Conservation (phyloP, 2,329 filamentous ascomycete genomes). For the Aspergillus pseudoglaucus region DNA sequence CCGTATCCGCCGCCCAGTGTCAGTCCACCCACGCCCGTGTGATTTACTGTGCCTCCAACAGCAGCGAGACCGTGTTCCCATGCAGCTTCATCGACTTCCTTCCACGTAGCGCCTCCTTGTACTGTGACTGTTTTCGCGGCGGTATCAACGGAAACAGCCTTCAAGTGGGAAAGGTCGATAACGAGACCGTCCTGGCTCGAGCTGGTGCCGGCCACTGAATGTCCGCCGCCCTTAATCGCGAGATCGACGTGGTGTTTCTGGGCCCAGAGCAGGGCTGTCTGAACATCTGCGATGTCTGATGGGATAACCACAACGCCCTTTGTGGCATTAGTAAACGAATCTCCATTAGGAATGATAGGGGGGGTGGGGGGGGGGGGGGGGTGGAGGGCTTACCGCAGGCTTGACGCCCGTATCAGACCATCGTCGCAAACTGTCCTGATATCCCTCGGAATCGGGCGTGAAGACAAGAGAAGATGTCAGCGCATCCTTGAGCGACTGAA, state of each 20-base stretch:
- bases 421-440: slow-evolving; percentile 17
- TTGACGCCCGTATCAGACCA: slow-evolving; percentile 28
- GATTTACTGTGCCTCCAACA: slow-evolving; percentile 56
- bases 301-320: slow-evolving; percentile 44
- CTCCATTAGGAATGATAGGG: neutral
- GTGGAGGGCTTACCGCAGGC: slow-evolving; percentile 22
- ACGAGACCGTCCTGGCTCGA: slow-evolving; percentile 52
- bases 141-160: slow-evolving; percentile 44
- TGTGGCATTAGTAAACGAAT: neutral
- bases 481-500: slow-evolving; percentile 4
- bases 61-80: slow-evolving; percentile 50
- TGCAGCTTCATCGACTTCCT: slow-evolving; percentile 49
- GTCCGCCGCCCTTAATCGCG: slow-evolving; percentile 25
- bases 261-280: slow-evolving; percentile 41
- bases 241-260: slow-evolving; percentile 24
- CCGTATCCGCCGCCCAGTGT: slow-evolving; percentile 55
- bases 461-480: slow-evolving; percentile 12
- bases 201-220: slow-evolving; percentile 50
- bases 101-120: slow-evolving; percentile 51
- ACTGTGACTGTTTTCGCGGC: slow-evolving; percentile 42
- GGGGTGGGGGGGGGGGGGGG: no score
- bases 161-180: slow-evolving; percentile 51
- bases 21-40: slow-evolving; percentile 57
- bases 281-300: slow-evolving; percentile 35
- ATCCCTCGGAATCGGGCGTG: slow-evolving; percentile 17